These are phyloP conservation scores for Fusarium algeriense DNA, from an alignment of 2,329 filamentous ascomycete genomes.

Conservation along the genomic window DNA sequence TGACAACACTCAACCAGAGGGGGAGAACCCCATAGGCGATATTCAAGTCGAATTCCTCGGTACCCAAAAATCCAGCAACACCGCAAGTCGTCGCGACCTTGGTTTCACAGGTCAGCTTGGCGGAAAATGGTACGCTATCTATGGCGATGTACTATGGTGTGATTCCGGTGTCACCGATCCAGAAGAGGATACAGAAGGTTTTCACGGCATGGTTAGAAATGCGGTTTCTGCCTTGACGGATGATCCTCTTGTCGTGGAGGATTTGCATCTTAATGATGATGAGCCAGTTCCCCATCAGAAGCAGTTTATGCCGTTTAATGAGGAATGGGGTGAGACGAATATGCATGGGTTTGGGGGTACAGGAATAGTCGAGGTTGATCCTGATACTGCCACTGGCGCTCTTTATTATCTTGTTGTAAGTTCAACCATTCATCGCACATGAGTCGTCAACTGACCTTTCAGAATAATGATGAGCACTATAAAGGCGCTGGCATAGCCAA, in stretches of 20 bases:
- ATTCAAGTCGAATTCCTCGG: constrained; percentile 51
- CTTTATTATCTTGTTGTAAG: constrained; percentile 55
- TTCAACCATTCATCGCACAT: fast-evolving
- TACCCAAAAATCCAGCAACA: constrained; percentile 53
- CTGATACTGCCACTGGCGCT: constrained; percentile 45
- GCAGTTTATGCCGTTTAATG: constrained; percentile 54
- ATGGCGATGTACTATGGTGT: constrained; percentile 52
- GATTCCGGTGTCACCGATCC: constrained; percentile 51
- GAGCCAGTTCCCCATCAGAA: constrained; percentile 47
- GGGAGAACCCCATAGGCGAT: constrained; percentile 51
- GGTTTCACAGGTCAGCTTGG: constrained; percentile 53
- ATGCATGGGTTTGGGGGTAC: constrained; percentile 55
- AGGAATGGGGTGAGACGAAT: constrained; percentile 54
- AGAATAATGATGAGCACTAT: constrained; percentile 52
- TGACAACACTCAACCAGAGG: constrained; percentile 55
- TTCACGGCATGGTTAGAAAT: constrained; percentile 57
- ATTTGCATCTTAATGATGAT: constrained; percentile 53
- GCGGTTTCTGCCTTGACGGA: constrained; percentile 52
- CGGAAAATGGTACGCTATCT: constrained; percentile 56
- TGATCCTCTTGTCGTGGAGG: constrained; percentile 52
- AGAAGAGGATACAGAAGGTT: constrained; percentile 47
- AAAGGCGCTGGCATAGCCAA: constrained; percentile 54
- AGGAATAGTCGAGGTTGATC: constrained; percentile 53
- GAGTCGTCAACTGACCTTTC: too few relatives aligned
- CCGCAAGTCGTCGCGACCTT: constrained; percentile 53